Conservation (phyloP, 106 monocot species). For the Phalaenopsis aphrodite region DNA sequence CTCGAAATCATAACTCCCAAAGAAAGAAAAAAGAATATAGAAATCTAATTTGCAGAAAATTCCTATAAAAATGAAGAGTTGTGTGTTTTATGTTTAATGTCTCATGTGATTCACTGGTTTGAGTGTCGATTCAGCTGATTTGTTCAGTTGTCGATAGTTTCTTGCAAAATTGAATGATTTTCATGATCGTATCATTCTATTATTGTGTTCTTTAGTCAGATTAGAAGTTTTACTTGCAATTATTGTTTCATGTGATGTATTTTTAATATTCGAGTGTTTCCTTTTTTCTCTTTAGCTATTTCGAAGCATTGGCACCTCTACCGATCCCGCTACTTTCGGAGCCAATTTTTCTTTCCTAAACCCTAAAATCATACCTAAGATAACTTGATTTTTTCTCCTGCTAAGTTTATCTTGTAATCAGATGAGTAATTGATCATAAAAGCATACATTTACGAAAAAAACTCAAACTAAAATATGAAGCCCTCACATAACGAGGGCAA, state of each 20-base stretch:
- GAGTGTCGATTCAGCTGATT: not conserved
- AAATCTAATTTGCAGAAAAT: too few relatives aligned
- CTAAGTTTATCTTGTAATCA: not conserved
- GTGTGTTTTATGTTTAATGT: too few relatives aligned
- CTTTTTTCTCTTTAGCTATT: too few relatives aligned
- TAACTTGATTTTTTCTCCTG: not conserved
- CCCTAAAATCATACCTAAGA: not conserved
- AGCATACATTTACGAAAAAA: too few relatives aligned
- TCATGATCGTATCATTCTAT: not conserved
- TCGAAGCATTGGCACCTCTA: not conserved
- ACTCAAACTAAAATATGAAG: too few relatives aligned
- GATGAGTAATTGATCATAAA: too few relatives aligned
- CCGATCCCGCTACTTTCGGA: not conserved
- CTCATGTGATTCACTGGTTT: not conserved
- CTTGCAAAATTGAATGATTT: not conserved
- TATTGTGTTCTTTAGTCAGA: not conserved
- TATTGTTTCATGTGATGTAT: not conserved
- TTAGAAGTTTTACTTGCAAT: not conserved
- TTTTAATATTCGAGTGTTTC: not conserved
- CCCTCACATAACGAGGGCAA: too few relatives aligned
- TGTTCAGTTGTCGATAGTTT: not conserved
- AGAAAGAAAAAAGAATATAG: too few relatives aligned
- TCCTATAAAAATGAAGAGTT: too few relatives aligned
- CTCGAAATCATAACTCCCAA: too few relatives aligned
- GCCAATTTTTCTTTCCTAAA: not conserved